Conservation (phyloP, 2,329 filamentous ascomycete genomes). For the Aureobasidium sp. region DNA sequence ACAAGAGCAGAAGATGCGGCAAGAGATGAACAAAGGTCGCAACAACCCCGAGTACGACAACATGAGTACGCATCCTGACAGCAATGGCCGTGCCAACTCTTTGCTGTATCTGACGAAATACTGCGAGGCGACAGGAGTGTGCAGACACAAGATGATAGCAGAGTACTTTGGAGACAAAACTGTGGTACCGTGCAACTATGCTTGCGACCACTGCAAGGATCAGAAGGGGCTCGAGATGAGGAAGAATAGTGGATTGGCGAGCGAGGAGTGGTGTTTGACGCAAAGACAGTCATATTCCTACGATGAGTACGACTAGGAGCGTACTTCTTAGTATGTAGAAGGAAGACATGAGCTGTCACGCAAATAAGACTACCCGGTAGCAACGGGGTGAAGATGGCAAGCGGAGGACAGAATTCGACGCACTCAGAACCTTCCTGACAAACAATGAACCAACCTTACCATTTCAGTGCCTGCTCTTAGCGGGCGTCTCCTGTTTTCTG, state of each 20-base stretch:
- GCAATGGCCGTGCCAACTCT: slow-evolving; percentile 37
- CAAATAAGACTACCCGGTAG: too few relatives aligned
- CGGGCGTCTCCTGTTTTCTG: too few relatives aligned
- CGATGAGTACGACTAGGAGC: slow-evolving; percentile 26
- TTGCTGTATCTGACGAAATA: slow-evolving; percentile 61
- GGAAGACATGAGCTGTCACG: background rate
- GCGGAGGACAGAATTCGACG: too few relatives aligned
- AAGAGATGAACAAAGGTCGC: slow-evolving; percentile 23
- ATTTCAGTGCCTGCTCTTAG: too few relatives aligned
- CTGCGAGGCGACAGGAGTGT: slow-evolving; percentile 68
- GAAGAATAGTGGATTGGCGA: slow-evolving; percentile 40
- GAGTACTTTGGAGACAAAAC: slow-evolving; percentile 67
- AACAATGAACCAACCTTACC: too few relatives aligned
- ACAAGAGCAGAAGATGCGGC: slow-evolving; percentile 29
- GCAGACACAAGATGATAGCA: slow-evolving; percentile 69
- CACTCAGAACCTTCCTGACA: too few relatives aligned
- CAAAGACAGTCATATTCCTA: slow-evolving; percentile 38
- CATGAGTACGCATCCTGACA: slow-evolving; percentile 34
- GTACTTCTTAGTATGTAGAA: background rate
- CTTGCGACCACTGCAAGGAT: slow-evolving; percentile 46
- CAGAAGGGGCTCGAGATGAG: slow-evolving; percentile 32
- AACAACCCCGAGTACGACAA: slow-evolving; percentile 35
- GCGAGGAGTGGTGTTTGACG: slow-evolving; percentile 44
- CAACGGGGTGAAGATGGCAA: background rate
- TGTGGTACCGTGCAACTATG: slow-evolving; percentile 35